Evolutionary conservation across 1,284 basidiomycete genomes (phyloP), one percentile per base, ranked within the genome.

Genomic region (Cystobasidium sp.): DNA sequence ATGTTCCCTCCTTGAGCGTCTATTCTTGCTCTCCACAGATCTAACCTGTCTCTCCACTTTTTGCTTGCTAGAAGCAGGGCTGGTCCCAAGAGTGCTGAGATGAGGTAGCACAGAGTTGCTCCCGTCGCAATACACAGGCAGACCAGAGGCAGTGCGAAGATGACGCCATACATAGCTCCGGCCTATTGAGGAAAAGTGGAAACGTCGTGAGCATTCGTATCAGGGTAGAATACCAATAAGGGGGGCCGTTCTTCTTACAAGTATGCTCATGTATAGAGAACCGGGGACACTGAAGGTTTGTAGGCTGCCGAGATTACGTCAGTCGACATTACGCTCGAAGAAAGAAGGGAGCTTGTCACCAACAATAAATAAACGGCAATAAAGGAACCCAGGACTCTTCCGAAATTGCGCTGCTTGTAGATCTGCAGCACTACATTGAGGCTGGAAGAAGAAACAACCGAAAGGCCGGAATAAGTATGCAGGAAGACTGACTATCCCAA

Each of bases 271-370:
- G 82, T 99, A 99, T 95, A 98, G 98, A 24, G 93, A 96, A 0
- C 96, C 96, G 0, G 96, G 96, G 6, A 99, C 87, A 1, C 93
- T 94, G 83, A 98, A 99, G 0, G 94, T 93, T 85, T 99, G 96
- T 4, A 98, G 86, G 83, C 93, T 94, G 81, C 18, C 62, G 71
- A 22, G 4, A 8, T 37, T 6, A 55, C 8, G 51, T 16, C 75
- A 20, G 24, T 16, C 16, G 22, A 16, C 7, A 49, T 12, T 1
- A n/a, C 3, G 20, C 5, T 1, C 1, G 52, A 51, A 72, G 74
- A 70, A 16, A 20, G 22, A 22, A 31, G 39, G 49, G 68, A 31
- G 14, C 41, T 0, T 18, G n/a, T 41, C n/a, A 82, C 85, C 77
- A 79, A 95, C 93, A 97, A 99, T 77, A 98, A 87, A 83, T 97